Evolutionary conservation across 202 grass and related monocot genomes (phyloP).

Genomic region (Eragrostis tef): DNA sequence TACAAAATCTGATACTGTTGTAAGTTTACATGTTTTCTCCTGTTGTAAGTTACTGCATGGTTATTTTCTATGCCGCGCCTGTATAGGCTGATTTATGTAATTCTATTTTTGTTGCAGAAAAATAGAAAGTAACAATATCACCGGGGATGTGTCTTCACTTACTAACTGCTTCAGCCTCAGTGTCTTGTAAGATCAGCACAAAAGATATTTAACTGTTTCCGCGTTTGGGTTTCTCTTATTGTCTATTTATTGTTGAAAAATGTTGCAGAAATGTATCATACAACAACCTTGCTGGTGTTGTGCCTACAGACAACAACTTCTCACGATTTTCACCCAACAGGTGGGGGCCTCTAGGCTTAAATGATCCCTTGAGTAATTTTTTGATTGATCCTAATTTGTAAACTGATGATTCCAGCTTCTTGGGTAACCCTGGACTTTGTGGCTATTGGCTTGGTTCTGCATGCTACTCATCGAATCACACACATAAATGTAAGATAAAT

Average conservation of each 20-base stretch:
- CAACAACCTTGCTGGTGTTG: conserved; percentile 64
- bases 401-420: conserved; percentile 55
- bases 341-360: conserved; percentile 38
- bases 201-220: background rate
- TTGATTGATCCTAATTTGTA: background rate
- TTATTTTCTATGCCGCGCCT: background rate
- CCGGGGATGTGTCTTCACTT: conserved; percentile 64
- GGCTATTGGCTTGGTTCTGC: conserved; percentile 72
- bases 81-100: conserved; percentile 22
- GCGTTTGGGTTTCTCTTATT: conserved; percentile 13
- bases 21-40: conserved; percentile 51
- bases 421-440: conserved; percentile 75
- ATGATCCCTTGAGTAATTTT: background rate
- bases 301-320: conserved; percentile 75
- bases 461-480: conserved; percentile 47
- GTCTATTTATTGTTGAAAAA: background rate
- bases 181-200: conserved; percentile 55
- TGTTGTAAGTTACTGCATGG: conserved; percentile 12
- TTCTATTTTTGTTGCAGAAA: conserved; percentile 49
- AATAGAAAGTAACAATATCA: conserved; percentile 72
- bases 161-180: conserved; percentile 67
- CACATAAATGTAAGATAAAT: conserved; percentile 46
- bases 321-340: conserved; percentile 72
- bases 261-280: conserved; percentile 73
- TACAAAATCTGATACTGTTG: conserved; percentile 76